Percentiles rank a stretch among this genome's conserved stretches.
Evolutionary conservation across 1,284 basidiomycete genomes (phyloP).

Genomic region (Anthracocystis walkeri): DNA sequence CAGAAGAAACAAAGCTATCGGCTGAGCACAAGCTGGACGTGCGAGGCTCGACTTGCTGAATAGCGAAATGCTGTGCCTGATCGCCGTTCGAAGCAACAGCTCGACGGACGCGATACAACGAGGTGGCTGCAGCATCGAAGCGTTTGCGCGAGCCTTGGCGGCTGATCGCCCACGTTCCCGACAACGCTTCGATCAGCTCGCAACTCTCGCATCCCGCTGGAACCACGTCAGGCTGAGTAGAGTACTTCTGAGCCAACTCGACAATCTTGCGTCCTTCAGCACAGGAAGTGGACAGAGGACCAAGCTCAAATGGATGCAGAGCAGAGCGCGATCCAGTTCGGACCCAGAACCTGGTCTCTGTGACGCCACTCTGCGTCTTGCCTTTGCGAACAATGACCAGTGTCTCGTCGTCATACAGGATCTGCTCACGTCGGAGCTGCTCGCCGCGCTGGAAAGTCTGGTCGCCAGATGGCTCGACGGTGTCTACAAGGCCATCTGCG

Average conservation of each 20-base stretch:
- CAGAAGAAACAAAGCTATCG: constrained; percentile 51
- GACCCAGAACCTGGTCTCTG: constrained; percentile 37
- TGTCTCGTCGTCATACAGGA: constrained; percentile 54
- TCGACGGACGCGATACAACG: constrained; percentile 53
- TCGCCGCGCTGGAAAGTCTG: constrained; percentile 46
- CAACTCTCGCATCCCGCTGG: constrained; percentile 49
- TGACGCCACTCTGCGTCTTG: constrained; percentile 31
- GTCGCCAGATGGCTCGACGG: constrained; percentile 36
- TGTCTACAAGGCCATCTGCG: constrained; percentile 43
- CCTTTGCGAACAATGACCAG: constrained; percentile 42
- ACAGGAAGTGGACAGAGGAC: constrained; percentile 38
- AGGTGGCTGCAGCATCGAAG: constrained; percentile 46
- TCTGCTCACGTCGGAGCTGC: constrained; percentile 44
- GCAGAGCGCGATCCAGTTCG: constrained; percentile 38
- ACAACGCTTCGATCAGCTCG: constrained; percentile 44
- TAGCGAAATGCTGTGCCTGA: constrained; percentile 26
- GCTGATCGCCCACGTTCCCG: constrained; percentile 35
- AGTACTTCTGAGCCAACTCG: constrained; percentile 55
- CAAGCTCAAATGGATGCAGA: constrained; percentile 42
- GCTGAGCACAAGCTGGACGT: constrained; percentile 60
- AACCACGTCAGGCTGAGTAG: constrained; percentile 33
- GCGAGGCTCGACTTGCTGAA: constrained; percentile 59
- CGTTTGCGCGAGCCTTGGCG: constrained; percentile 50
- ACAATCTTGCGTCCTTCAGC: constrained; percentile 50
- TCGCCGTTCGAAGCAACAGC: constrained; percentile 15